Conservation (phyloP, 768 basidiomycete genomes). For the Termitomyces heimii region DNA sequence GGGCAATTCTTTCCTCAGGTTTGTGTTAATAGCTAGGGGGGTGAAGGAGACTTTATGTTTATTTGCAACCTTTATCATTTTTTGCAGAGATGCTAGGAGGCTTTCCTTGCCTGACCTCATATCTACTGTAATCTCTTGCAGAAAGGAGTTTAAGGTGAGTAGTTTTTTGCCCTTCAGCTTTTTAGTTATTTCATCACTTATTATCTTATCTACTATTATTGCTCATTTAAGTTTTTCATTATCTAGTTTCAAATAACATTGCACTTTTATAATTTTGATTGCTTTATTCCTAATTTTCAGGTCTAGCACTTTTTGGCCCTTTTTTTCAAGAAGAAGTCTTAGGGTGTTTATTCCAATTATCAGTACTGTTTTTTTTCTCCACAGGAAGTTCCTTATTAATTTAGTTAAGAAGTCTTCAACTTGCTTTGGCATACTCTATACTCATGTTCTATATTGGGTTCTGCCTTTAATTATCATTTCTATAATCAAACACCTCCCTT, state of each 20-base stretch:
- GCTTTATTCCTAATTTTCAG: slow-evolving; percentile 21
- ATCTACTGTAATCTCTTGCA: background rate
- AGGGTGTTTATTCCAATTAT: slow-evolving; percentile 14
- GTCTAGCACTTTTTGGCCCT: slow-evolving; percentile 11
- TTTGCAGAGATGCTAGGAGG: background rate
- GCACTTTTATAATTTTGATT: slow-evolving; percentile 17
- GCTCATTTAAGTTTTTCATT: background rate
- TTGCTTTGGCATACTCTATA: slow-evolving; percentile 29
- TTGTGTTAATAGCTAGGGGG: background rate
- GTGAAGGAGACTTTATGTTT: background rate
- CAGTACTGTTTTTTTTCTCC: slow-evolving; percentile 12
- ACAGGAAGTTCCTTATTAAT: slow-evolving; percentile 21
- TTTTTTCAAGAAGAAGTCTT: background rate
- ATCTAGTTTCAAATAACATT: slow-evolving; percentile 13
- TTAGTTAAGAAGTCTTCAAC: slow-evolving; percentile 8
- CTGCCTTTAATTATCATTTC: slow-evolving; percentile 11
- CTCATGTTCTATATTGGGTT: slow-evolving; percentile 24
- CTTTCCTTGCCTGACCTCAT: background rate
- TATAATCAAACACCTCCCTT: slow-evolving; percentile 18
- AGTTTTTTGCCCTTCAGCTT: too few relatives aligned
- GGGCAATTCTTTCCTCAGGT: background rate
- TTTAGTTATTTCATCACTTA: slow-evolving; percentile 1
- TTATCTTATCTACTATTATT: slow-evolving; percentile 10
- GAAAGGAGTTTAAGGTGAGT: background rate
- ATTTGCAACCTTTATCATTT: background rate